Evolutionary conservation across 768 basidiomycete species (phyloP), one percentile per base, ranked within the genome.

Genomic region (Antrodiella citrinella): DNA sequence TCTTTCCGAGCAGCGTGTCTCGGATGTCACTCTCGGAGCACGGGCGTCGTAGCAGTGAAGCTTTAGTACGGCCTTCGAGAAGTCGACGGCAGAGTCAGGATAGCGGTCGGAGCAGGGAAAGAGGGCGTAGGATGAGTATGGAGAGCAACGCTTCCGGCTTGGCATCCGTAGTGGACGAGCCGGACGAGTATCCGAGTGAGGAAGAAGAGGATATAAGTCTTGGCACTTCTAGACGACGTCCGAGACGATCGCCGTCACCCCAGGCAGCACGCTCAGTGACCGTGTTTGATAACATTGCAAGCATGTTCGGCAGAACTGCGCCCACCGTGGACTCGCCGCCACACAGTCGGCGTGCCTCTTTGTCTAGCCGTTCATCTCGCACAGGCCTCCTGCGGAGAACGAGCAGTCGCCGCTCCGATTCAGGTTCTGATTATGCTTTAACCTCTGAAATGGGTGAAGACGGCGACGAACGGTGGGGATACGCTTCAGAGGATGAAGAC

Each of bases 401-500:
- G 19, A 61, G 66, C 52, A 76, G 72, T 57, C 64, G 78, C 47
- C 73, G 69, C 45, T 83, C 82, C 12, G 76, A 78, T 18, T 72
- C 68, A 24, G 77, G 72, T 20, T 84, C 83, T 4, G 82, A 85
- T 25, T 67, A 81, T 61, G 81, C 73, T 19, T 54, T 78, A 3
- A 77, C 69, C 23, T 71, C 68, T 10, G 82, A 76, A 2, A 76
- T 78, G 22, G 80, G 80, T 35, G 74, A 64, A 2, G 30, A 35
- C 7, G 65, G 70, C 51, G 79, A 82, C 41, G 87, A 91, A 55
- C 76, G 88, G n/a, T 93, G 91, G 91, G 91, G 91, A 3, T 93
- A 92, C 66, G 82, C 85, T n/a, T 91, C 91, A 2, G 87, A 80
- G 20, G 91, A 93, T 60, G 87, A 77, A 51, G 76, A 85, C 58